Evolutionary conservation across 2,329 filamentous ascomycete genomes (phyloP).

Genomic region (Venturia pyrina): DNA sequence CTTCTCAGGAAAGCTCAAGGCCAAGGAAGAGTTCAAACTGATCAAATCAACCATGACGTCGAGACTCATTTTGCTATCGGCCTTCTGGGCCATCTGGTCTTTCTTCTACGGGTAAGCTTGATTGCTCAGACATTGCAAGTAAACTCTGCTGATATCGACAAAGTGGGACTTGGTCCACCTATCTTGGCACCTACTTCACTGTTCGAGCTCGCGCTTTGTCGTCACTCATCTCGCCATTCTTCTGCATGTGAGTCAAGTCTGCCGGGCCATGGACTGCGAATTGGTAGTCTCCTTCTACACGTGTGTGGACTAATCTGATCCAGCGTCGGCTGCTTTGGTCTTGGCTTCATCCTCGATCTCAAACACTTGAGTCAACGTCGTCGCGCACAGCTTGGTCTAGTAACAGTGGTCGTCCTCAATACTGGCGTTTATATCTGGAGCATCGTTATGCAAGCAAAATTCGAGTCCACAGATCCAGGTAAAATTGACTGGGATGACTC

Average conservation of each 20-base stretch:
- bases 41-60: slow-evolving; percentile 18
- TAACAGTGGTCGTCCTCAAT: slow-evolving; percentile 36
- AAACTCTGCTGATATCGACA: slow-evolving; percentile 28
- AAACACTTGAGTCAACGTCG: slow-evolving; percentile 50
- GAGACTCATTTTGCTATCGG: neutral
- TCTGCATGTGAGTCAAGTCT: slow-evolving; percentile 28
- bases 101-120: neutral
- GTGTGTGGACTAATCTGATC: neutral
- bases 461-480: slow-evolving; percentile 30
- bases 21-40: slow-evolving; percentile 21
- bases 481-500: slow-evolving; percentile 38
- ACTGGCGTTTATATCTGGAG: slow-evolving; percentile 42
- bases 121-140: no score
- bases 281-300: neutral
- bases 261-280: neutral
- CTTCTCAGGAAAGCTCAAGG: slow-evolving; percentile 30
- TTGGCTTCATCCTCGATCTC: slow-evolving; percentile 52
- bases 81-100: neutral
- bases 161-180: slow-evolving; percentile 39
- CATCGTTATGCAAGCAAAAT: slow-evolving; percentile 36
- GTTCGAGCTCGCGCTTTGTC: slow-evolving; percentile 36
- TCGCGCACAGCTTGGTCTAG: slow-evolving; percentile 36
- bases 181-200: slow-evolving; percentile 34
- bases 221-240: slow-evolving; percentile 38
- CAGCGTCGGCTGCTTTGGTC: slow-evolving; percentile 36